Evolutionary conservation across 495 filamentous ascomycete species (phyloP).

Genomic region (Penicillium argentinense): DNA sequence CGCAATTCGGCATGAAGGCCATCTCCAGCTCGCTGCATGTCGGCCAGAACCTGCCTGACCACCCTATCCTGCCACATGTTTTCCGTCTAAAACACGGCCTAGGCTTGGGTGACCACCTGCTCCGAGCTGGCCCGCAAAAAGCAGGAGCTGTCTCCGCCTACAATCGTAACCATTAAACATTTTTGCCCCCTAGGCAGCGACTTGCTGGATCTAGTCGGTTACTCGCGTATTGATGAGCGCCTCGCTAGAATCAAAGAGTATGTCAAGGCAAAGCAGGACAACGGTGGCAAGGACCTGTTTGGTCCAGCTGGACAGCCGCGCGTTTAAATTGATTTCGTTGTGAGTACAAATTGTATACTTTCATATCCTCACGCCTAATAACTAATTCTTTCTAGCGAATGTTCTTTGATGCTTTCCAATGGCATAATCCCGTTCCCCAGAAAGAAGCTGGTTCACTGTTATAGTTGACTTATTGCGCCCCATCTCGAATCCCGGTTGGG

Average conservation of each 20-base stretch:
- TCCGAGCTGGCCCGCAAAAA: constrained; percentile 29
- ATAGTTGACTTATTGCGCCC: constrained; percentile 56
- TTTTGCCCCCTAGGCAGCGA: constrained; percentile 43
- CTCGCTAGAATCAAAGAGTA: constrained; percentile 43
- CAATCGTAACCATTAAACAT: constrained; percentile 37
- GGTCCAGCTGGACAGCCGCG: constrained; percentile 49
- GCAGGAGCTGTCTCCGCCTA: constrained; percentile 36
- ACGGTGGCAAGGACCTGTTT: constrained; percentile 24
- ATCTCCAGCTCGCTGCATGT: constrained; percentile 55
- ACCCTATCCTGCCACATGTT: constrained; percentile 45
- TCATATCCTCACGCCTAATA: neutral
- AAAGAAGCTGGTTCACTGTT: constrained; percentile 48
- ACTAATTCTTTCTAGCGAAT: constrained; percentile 5
- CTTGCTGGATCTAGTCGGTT: constrained; percentile 49
- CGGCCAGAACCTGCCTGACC: constrained; percentile 61
- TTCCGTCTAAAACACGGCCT: constrained; percentile 50
- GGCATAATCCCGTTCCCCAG: constrained; percentile 50
- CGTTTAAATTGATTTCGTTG: constrained; percentile 51
- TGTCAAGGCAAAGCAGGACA: constrained; percentile 38
- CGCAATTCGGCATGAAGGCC: constrained; percentile 42
- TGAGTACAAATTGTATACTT: constrained; percentile 1
- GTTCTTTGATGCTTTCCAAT: constrained; percentile 51
- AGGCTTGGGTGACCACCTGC: constrained; percentile 48
- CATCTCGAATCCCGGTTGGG: constrained; percentile 46
- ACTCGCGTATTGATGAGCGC: constrained; percentile 48